Evolutionary conservation across 768 basidiomycete genomes (phyloP).

Genomic region (Erythrobasidium yunnanense): DNA sequence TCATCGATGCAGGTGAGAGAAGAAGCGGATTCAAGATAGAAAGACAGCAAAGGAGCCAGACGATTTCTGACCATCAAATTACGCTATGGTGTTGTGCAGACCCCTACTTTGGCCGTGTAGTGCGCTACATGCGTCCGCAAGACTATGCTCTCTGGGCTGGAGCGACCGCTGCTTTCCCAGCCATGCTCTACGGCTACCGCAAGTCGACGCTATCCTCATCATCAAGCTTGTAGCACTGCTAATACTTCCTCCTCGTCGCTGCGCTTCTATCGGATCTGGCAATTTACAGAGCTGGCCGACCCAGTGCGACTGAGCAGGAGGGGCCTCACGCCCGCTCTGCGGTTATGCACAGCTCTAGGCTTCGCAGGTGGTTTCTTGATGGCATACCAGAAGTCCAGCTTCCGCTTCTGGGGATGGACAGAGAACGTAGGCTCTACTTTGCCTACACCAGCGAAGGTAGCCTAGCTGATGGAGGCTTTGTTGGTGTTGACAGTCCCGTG

Average conservation of each 20-base stretch:
- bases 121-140: constrained; percentile 73
- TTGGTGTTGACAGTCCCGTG: constrained; percentile 48
- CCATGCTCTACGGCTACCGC: constrained; percentile 74
- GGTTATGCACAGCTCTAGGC: constrained; percentile 56
- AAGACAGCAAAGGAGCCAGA: too few species aligned
- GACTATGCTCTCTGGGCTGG: constrained; percentile 80
- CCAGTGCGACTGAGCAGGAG: constrained; percentile 43
- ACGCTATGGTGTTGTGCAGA: constrained; percentile 49
- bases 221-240: not conserved
- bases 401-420: constrained; percentile 90
- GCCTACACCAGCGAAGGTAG: too few species aligned
- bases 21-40: not conserved
- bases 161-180: constrained; percentile 68
- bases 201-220: constrained; percentile 42
- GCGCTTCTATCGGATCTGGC: too few species aligned
- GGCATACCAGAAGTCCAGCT: constrained; percentile 78
- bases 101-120: constrained; percentile 74
- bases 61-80: too few species aligned
- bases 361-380: constrained; percentile 83
- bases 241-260: too few species aligned
- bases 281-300: constrained; percentile 42
- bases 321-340: constrained; percentile 40
- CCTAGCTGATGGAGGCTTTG: not conserved
- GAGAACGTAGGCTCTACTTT: constrained; percentile 55
- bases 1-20: constrained; percentile 57